Evolutionary conservation across 768 basidiomycete genomes (phyloP).

Genomic region (Leccinum pellstonianum): DNA sequence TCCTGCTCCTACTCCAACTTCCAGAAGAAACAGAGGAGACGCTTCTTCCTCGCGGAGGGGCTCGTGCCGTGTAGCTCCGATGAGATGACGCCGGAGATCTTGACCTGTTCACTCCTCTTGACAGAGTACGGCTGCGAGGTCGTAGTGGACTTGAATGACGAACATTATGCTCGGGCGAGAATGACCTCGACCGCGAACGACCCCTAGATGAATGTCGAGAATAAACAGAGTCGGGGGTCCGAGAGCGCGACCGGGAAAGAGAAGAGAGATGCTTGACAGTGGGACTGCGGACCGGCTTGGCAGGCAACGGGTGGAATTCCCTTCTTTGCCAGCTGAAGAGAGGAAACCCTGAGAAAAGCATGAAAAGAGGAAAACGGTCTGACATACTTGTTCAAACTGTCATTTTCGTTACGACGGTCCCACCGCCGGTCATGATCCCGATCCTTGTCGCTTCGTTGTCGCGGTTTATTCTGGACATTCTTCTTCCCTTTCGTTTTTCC

Average conservation of each 20-base stretch:
- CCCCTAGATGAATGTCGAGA: conserved; percentile 64
- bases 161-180: conserved; percentile 58
- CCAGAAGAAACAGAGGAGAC: conserved; percentile 54
- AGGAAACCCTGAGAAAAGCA: conserved; percentile 9
- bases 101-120: conserved; percentile 39
- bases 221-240: conserved; percentile 58
- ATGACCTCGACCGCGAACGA: conserved; percentile 60
- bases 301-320: conserved; percentile 44
- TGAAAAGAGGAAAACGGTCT: conserved; percentile 8
- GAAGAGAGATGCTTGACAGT: conserved; percentile 44
- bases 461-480: conserved; percentile 34
- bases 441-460: conserved; percentile 31
- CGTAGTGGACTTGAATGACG: conserved; percentile 49
- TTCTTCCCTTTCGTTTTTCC: conserved; percentile 39
- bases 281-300: conserved; percentile 34
- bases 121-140: conserved; percentile 49
- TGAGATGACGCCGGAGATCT: conserved; percentile 45
- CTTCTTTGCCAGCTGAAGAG: conserved; percentile 63
- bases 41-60: conserved; percentile 42
- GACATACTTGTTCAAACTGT: conserved; percentile 73
- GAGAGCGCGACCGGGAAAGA: conserved; percentile 51
- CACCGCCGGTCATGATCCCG: conserved; percentile 27
- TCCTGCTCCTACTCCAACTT: conserved; percentile 54
- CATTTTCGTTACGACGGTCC: conserved; percentile 54
- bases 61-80: conserved; percentile 38